Percentiles rank a stretch among this genome's conserved stretches.
phyloP scores from a whole-genome alignment of 345 rosid species.

The Rhizophora mangle region DNA sequence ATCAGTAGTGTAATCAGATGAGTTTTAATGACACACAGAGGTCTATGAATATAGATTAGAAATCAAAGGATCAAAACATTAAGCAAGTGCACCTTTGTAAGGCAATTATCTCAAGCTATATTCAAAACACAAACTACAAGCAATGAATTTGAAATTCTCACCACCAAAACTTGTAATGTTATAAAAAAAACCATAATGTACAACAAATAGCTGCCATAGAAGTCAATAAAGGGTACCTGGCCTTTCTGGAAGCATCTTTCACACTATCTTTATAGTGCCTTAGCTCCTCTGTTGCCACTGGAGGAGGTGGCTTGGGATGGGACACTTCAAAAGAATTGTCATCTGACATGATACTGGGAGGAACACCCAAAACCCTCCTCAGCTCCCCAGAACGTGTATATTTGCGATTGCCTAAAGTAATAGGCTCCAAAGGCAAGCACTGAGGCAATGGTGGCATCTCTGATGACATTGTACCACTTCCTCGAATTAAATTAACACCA shows the following conservation, averaged over 20 bases:
- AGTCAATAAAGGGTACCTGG: slow-evolving; percentile 49
- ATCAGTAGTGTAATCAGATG: neutral
- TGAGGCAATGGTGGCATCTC: slow-evolving; percentile 65
- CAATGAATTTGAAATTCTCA: neutral
- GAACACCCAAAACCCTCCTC: slow-evolving; percentile 65
- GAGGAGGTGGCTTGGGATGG: slow-evolving; percentile 55
- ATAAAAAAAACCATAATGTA: slow-evolving; percentile 1
- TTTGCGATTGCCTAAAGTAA: slow-evolving; percentile 62
- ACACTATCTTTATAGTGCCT: slow-evolving; percentile 86
- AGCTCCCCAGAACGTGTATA: slow-evolving; percentile 72
- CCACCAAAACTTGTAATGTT: neutral
- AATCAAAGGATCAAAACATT: too few relatives aligned
- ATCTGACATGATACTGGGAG: slow-evolving; percentile 55
- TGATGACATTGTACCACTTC: slow-evolving; percentile 41
- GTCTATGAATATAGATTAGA: neutral
- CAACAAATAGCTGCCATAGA: neutral
- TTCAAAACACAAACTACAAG: slow-evolving; percentile 15
- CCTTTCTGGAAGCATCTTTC: slow-evolving; percentile 66
- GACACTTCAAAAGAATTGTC: slow-evolving; percentile 63
- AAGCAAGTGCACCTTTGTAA: too few relatives aligned
- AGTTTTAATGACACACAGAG: neutral
- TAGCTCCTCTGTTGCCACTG: slow-evolving; percentile 74
- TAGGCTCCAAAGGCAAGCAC: slow-evolving; percentile 70
- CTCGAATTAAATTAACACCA: slow-evolving; percentile 54
- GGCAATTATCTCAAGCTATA: too few relatives aligned